These are phyloP conservation scores for Haberlea rhodopensis DNA, from an alignment of 257 asterid genomes.

Conservation along the genomic window DNA sequence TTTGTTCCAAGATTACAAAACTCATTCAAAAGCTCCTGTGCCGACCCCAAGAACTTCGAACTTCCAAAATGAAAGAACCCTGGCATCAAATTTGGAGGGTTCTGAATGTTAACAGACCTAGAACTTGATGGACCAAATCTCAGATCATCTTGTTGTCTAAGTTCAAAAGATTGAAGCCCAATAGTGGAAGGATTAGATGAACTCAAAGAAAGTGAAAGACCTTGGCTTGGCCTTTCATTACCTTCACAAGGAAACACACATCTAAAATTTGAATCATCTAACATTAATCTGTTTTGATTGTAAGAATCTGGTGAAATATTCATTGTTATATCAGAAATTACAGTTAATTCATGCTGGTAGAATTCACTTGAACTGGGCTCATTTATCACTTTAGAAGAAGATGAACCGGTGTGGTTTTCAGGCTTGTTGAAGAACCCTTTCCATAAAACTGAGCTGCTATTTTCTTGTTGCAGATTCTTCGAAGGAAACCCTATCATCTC, in stretches of 20 bases:
- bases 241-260: conserved; percentile 72
- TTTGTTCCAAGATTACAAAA: conserved; percentile 63
- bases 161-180: conserved; percentile 64
- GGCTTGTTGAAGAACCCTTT: conserved; percentile 45
- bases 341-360: conserved; percentile 32
- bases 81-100: conserved; percentile 31
- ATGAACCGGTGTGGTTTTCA: conserved; percentile 21
- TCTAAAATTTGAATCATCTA: conserved; percentile 49
- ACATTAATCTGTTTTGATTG: conserved; percentile 29
- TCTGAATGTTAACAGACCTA: conserved; percentile 38
- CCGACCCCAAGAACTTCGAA: conserved; percentile 61
- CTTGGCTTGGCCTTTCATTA: conserved; percentile 79
- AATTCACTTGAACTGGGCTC: conserved; percentile 27
- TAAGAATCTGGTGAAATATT: conserved; percentile 27
- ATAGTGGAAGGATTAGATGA: conserved; percentile 58
- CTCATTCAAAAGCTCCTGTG: conserved; percentile 70
- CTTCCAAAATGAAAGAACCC: conserved; percentile 36
- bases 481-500: conserved; percentile 75
- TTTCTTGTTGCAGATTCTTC: conserved; percentile 32
- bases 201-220: conserved; percentile 74
- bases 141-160: conserved; percentile 42
- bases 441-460: conserved; percentile 34
- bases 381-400: conserved; percentile 39
- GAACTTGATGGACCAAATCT: conserved; percentile 59
- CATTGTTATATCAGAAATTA: conserved; percentile 31